Percentiles rank a stretch among this genome's conserved stretches.
These are phyloP conservation scores for Lactarius tabidus DNA, from an alignment of 768 basidiomycete genomes.

Conservation along the genomic window DNA sequence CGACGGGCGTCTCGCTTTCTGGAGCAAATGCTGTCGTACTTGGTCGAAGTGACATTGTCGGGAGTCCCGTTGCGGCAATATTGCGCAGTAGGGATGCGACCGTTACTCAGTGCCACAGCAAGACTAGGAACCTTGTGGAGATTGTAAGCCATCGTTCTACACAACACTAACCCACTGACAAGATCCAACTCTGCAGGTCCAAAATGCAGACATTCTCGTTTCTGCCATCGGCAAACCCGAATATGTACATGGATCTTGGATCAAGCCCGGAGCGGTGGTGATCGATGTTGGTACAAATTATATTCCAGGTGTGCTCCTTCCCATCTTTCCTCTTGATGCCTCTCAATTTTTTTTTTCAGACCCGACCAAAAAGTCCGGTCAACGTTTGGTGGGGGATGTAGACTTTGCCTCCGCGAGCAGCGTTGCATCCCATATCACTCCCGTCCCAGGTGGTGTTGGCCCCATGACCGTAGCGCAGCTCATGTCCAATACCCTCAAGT, in stretches of 20 bases:
- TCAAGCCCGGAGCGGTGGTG: slow-evolving; percentile 92
- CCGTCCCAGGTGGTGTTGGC: slow-evolving; percentile 97
- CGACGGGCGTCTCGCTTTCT: slow-evolving; percentile 69
- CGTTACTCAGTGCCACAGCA: slow-evolving; percentile 96
- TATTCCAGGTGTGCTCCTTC: slow-evolving; percentile 57
- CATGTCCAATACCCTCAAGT: slow-evolving; percentile 88
- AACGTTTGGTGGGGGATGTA: slow-evolving; percentile 95
- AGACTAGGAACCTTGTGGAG: slow-evolving; percentile 73
- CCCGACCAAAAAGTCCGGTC: slow-evolving; percentile 87
- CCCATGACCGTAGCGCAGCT: slow-evolving; percentile 99
- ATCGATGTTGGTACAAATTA: slow-evolving; percentile 99
- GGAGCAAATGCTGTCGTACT: slow-evolving; percentile 89
- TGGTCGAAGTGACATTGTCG: slow-evolving; percentile 96
- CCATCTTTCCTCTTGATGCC: slow-evolving; percentile 29
- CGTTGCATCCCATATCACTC: slow-evolving; percentile 89
- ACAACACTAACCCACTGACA: not conserved
- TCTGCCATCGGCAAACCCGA: slow-evolving; percentile 94
- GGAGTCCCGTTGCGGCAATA: slow-evolving; percentile 90
- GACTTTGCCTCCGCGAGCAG: slow-evolving; percentile 72
- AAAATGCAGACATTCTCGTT: slow-evolving; percentile 87
- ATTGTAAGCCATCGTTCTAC: slow-evolving; percentile 49
- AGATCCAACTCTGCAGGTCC: slow-evolving; percentile 47
- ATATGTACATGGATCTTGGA: slow-evolving; percentile 88
- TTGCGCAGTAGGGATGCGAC: slow-evolving; percentile 89
- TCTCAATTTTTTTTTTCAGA: slow-evolving; percentile 41